Conservation (phyloP, 2,329 filamentous ascomycete genomes). For the Aspergillus sp. region DNA sequence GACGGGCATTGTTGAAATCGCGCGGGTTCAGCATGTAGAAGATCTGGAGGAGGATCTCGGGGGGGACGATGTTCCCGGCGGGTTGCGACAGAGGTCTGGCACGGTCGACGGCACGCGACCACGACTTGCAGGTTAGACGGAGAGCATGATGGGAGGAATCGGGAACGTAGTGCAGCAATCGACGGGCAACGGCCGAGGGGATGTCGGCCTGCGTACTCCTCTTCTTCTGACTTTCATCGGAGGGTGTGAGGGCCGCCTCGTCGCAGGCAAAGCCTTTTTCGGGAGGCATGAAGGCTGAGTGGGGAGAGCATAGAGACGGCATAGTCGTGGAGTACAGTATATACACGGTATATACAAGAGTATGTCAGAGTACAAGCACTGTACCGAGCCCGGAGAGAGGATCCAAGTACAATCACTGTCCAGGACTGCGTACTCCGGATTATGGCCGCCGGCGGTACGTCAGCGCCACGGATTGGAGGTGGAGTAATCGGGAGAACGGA, state of each 20-base stretch:
- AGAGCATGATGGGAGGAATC: conserved; percentile 11
- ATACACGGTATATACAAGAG: not conserved
- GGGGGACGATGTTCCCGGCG: conserved; percentile 32
- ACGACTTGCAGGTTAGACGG: conserved; percentile 28
- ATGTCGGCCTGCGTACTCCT: not conserved
- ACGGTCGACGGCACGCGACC: conserved; percentile 22
- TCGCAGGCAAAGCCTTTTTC: conserved; percentile 1
- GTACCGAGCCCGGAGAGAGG: too few relatives aligned
- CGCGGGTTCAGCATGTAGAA: conserved; percentile 38
- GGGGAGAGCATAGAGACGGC: not conserved
- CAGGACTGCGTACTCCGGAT: too few relatives aligned
- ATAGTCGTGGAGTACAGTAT: not conserved
- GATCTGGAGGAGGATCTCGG: conserved; percentile 44
- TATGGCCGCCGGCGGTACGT: too few relatives aligned
- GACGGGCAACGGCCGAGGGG: conserved; percentile 2
- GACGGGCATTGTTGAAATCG: conserved; percentile 54
- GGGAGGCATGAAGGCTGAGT: too few relatives aligned
- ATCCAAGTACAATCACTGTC: too few relatives aligned
- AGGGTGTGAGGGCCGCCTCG: not conserved
- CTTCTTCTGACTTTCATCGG: too few relatives aligned
- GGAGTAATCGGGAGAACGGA: too few relatives aligned
- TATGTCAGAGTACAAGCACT: not conserved
- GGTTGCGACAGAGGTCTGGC: conserved; percentile 16
- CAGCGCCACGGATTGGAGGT: too few relatives aligned
- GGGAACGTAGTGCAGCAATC: conserved; percentile 5